phyloP scores from a whole-genome alignment of 2,329 filamentous ascomycete species.

The Aspergillus terreus region DNA sequence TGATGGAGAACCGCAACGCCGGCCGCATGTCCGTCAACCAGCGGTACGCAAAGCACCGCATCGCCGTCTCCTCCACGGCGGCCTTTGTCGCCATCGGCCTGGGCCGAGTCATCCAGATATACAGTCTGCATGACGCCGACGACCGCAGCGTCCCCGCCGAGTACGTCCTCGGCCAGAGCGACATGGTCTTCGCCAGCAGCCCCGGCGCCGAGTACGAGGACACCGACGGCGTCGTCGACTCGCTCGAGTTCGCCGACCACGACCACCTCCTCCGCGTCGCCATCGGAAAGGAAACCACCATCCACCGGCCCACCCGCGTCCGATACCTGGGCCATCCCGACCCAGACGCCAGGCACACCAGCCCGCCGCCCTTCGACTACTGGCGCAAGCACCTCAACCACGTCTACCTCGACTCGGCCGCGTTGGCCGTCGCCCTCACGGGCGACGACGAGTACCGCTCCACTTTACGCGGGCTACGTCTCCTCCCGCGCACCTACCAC shows the following conservation, averaged over 20 bases:
- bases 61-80: constrained; percentile 15
- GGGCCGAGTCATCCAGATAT: constrained; percentile 19
- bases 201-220: constrained; percentile 12
- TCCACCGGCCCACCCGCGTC: constrained; percentile 15
- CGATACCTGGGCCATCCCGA: constrained; percentile 18
- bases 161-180: constrained; percentile 11
- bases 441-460: constrained; percentile 8
- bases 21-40: constrained; percentile 9
- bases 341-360: neutral
- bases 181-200: neutral
- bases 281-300: constrained; percentile 15
- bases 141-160: constrained; percentile 11
- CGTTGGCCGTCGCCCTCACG: constrained; percentile 11
- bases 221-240: constrained; percentile 17
- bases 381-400: constrained; percentile 16
- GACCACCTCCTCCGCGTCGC: constrained; percentile 18
- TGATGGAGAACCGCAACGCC: constrained; percentile 5
- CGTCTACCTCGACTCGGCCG: constrained; percentile 19
- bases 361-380: constrained; percentile 8
- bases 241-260: constrained; percentile 17
- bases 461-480: constrained; percentile 13
- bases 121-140: constrained; percentile 8
- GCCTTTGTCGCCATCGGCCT: constrained; percentile 16
- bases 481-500: constrained; percentile 8
- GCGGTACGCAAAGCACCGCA: constrained; percentile 11